Evolutionary conservation across 2,329 filamentous ascomycete species (phyloP).

Genomic region (Fusarium gaditjirri): DNA sequence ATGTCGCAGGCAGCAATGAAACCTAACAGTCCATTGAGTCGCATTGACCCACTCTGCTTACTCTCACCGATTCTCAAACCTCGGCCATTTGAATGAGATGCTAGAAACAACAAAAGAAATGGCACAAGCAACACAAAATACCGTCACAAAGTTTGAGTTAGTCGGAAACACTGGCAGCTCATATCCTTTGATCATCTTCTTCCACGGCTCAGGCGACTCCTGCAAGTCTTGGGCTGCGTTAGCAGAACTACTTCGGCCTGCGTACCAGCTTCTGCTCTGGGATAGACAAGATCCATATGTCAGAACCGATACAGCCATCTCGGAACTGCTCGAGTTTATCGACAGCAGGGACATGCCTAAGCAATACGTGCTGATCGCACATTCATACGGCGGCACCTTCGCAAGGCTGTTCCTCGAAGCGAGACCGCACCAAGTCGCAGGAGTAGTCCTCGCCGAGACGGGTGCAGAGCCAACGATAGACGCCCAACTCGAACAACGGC

Average conservation of each 20-base stretch:
- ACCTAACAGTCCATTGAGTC: neutral
- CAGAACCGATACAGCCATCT: neutral
- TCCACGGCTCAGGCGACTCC: conserved; percentile 37
- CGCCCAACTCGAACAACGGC: conserved; percentile 12
- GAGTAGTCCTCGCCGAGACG: conserved; percentile 38
- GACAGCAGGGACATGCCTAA: neutral
- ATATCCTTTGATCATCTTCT: conserved; percentile 30
- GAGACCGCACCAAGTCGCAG: conserved; percentile 19
- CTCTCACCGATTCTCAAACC: neutral
- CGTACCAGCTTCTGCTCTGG: conserved; percentile 27
- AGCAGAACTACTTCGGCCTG: neutral
- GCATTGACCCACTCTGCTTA: conserved; percentile 7
- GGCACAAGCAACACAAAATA: neutral
- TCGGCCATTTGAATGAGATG: neutral
- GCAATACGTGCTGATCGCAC: conserved; percentile 25
- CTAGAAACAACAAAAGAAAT: neutral
- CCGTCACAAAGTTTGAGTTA: neutral
- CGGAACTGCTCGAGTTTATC: neutral
- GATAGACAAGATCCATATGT: conserved; percentile 11
- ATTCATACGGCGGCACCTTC: conserved; percentile 39
- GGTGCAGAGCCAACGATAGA: conserved; percentile 37
- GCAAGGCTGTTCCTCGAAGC: conserved; percentile 29
- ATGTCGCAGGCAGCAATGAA: neutral
- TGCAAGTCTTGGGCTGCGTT: conserved; percentile 30
- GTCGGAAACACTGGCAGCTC: neutral